Evolutionary conservation across 345 rosid genomes (phyloP), one percentile per base, ranked within the genome.

Genomic region (Litchi chinensis): DNA sequence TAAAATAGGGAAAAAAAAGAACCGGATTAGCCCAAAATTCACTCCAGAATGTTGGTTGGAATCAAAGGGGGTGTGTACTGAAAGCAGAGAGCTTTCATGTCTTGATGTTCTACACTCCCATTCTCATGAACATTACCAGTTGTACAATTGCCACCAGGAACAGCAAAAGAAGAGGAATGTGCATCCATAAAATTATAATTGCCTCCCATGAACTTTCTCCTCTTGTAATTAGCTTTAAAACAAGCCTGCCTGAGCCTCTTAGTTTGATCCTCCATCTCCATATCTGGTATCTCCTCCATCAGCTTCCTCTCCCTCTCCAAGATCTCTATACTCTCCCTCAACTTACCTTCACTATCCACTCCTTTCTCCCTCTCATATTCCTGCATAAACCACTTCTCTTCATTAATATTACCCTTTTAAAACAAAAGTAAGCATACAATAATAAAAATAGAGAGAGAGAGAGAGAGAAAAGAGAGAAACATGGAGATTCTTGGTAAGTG

Each of bases 211-310:
- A 75, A 65, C 83, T 79, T 80, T 79, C 92, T 90, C 79, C 84
- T 84, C 86, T 93, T 95, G 89, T 92, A 91, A 63, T 88, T 92
- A 0, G 94, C 95, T 81, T 95, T 95, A 67, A 95, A 95, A 70
- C 93, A 92, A 1, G 95, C 92, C 74, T 93, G 98, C 40, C 98
- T 86, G 4, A 95, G 82, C 84, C 86, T 87, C 83, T 91, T 95
- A 0, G 97, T 93, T 37, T 79, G 85, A 24, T 78, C 84, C 16
- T 85, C 86, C 41, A 95, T 85, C 28, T 88, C 80, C 83, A 82
- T 24, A 44, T 93, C 90, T 0, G 97, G 98, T 60, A 60, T 19
- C 37, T 89, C 88, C 75, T 95, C 97, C n/a, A 95, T 71, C 80
- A 80, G 50, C 80, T 67, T 89, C 90, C 73, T 90, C 82, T 95